Percentiles rank a stretch among this genome's conserved stretches.
phyloP scores from a whole-genome alignment of 768 basidiomycete genomes.

The Leccinum incarnatum region DNA sequence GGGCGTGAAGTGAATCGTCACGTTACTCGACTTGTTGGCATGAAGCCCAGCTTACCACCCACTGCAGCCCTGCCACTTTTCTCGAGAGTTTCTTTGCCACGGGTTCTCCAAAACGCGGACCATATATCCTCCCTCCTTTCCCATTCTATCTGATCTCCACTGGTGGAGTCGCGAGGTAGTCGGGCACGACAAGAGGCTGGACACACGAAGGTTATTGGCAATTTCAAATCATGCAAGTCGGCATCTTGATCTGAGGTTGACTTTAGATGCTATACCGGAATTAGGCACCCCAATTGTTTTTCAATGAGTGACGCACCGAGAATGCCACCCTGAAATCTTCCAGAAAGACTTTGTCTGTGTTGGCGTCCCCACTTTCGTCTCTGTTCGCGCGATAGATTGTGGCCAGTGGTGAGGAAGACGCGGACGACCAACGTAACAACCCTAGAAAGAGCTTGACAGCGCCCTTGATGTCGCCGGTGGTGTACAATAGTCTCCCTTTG shows the following conservation, averaged over 20 bases:
- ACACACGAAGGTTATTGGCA: slow-evolving; percentile 69
- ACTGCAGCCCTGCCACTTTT: slow-evolving; percentile 58
- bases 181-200: slow-evolving; percentile 55
- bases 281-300: not conserved
- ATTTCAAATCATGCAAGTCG: slow-evolving; percentile 43
- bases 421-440: slow-evolving; percentile 53
- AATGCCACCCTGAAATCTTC: slow-evolving; percentile 91
- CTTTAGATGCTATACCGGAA: slow-evolving; percentile 60
- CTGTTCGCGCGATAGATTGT: slow-evolving; percentile 16
- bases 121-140: slow-evolving; percentile 62
- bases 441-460: slow-evolving; percentile 79
- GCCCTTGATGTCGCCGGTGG: slow-evolving; percentile 76
- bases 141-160: slow-evolving; percentile 54
- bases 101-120: slow-evolving; percentile 54
- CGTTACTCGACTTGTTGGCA: not conserved
- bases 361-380: slow-evolving; percentile 32
- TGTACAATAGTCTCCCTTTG: slow-evolving; percentile 82
- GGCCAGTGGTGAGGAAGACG: slow-evolving; percentile 14
- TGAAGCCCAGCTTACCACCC: slow-evolving; percentile 45
- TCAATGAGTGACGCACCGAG: slow-evolving; percentile 47
- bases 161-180: slow-evolving; percentile 47
- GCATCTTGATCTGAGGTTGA: slow-evolving; percentile 50
- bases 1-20: not conserved
- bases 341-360: slow-evolving; percentile 66
- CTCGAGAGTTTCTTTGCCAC: slow-evolving; percentile 54